Conservation (phyloP, 139 green algal species). For the Tetradesmus obliquus region DNA sequence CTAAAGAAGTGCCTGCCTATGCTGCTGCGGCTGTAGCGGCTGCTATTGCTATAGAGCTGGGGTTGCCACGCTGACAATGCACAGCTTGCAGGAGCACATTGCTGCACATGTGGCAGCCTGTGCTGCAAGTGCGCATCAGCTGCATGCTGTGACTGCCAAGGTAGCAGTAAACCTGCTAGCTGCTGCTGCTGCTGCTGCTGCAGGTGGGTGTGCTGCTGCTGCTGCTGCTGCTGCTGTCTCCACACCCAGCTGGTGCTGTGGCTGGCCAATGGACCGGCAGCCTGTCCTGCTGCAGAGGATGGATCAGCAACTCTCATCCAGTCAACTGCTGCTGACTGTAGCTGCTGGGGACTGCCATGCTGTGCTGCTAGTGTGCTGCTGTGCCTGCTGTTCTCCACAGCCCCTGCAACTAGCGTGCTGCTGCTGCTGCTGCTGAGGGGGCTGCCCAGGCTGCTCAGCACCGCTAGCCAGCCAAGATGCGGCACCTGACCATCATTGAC, state of each 20-base stretch:
- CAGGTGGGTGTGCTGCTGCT: neutral
- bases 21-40: neutral
- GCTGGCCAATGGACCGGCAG: neutral
- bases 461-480: conserved; percentile 1
- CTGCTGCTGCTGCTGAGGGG: conserved; percentile 33
- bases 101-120: neutral
- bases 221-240: conserved; percentile 1
- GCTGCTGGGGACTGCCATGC: neutral
- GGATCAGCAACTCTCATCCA: neutral
- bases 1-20: neutral
- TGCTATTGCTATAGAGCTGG: neutral
- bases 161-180: neutral
- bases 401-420: neutral
- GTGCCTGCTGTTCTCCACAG: neutral
- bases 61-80: neutral
- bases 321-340: neutral
- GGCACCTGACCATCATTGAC: neutral
- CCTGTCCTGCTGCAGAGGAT: neutral
- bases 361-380: neutral
- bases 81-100: neutral
- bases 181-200: conserved; percentile 15
- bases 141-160: neutral
- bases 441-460: neutral
- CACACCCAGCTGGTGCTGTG: neutral
- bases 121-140: neutral